Evolutionary conservation across 2,329 filamentous ascomycete genomes (phyloP), one percentile per base, ranked within the genome.

Genomic region (Beauveria scarabaeidicola): DNA sequence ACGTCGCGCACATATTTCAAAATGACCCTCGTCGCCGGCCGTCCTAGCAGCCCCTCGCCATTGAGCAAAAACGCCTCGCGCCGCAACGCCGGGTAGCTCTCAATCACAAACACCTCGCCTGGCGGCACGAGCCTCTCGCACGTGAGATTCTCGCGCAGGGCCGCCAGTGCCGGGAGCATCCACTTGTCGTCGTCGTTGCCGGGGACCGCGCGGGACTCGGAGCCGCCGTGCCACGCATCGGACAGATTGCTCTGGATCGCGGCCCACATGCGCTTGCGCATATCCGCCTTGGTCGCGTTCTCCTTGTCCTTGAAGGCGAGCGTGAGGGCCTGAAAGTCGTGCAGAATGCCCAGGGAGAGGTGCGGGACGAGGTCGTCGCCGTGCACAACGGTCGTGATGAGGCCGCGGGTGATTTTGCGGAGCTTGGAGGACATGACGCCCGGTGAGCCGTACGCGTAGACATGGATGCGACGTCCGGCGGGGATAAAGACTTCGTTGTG

Each of bases 371-470:
- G 75, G 67, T 92, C 89, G 67, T 85, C 81, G 19, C 86, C 86
- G 66, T 91, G 86, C 11, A 91, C 81, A 5, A 89, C 79, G 9
- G 84, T 90, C 3, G 89, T 92, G 62, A 92, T 87, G 8, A 92
- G 78, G 1, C 87, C 88, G 15, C 86, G 80, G 0, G 89, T 91
- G 11, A 86, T 85, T 61, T 82, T 81, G 46, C 88, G 83, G 8
- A 92, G 78, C 2, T 85, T 82, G 0, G 86, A 78, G 0, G 87
- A 89, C 80, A 91, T 84, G 15, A 86, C 87, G 0, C 87, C 83
- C 0, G 88, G 88, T 1, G 88, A 85, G 0, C 89, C 89, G 68
- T 91, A 92, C 7, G 89, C 86, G 68, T 90, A 92, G 13, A 91
- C 89, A 65, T 92, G 89, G 21, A 91, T 87, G 3, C 87, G 85